Evolutionary conservation across 495 filamentous ascomycete genomes (phyloP), one percentile per base, ranked within the genome.

Genomic region (Tetracladium setigerum): DNA sequence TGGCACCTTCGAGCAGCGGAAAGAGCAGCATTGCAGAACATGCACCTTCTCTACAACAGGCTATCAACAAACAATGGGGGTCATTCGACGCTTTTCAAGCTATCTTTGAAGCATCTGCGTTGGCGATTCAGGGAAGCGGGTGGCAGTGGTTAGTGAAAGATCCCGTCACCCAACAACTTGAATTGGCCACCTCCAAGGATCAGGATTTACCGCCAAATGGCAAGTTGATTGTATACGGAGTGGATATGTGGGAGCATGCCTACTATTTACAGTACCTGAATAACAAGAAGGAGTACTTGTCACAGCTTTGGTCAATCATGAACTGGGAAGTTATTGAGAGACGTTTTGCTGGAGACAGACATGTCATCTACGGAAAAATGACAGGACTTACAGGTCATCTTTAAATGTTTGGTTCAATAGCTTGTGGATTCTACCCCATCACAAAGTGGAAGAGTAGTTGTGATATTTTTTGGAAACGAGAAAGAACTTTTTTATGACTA

Each of bases 101-200:
- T 67, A 81, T 86, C 64, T 84, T 95, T 68, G 95, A 91, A 70
- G 70, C 80, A 19, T 81, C 87, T 41, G 73, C 96, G 36, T 86
- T 87, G 10, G 86, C 84, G 34, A 88, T 97, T 44, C 91, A 97
- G 73, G 91, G 91, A 18, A 89, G 84, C 57, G 91, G 91, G 37
- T 97, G 91, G 91, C 86, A 86, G 43, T 97, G 91, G 91, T 68
- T 97, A 47, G 92, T 95, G 56, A 87, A 92, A 77, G 90, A 96
- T 71, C 86, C 79, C 63, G 74, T 85, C 66, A 89, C 83, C 37
- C 86, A 85, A 33, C 76, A 69, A 52, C 72, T 97, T 30, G 67
- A 72, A 49, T 80, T 97, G 61, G 81, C 84, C 67, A 88, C 89
- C 41, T 87, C 63, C 31, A 64, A 70, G 63, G 91, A 94, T 74